Conservation (phyloP, 352 stramenopile genomes). For the Phytopythium boreale region DNA sequence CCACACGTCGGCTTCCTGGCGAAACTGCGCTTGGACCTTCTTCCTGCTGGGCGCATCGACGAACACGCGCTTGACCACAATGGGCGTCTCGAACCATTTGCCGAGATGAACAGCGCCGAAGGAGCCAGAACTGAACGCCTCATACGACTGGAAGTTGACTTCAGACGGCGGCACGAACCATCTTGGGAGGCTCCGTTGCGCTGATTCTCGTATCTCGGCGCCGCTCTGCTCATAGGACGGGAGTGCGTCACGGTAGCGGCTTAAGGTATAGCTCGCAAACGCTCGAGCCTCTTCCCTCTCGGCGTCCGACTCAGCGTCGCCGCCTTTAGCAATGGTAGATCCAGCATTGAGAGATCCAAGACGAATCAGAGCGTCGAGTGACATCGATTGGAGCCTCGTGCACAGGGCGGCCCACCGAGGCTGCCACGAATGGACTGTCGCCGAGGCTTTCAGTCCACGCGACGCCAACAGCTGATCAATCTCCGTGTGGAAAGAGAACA, state of each 20-base stretch:
- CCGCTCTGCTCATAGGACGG: neutral
- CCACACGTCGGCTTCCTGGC: constrained; percentile 40
- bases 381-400: neutral
- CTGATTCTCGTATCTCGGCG: neutral
- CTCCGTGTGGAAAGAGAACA: neutral
- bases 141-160: constrained; percentile 21
- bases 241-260: neutral
- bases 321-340: neutral
- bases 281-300: neutral
- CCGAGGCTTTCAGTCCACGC: neutral
- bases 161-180: constrained; percentile 33
- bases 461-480: neutral
- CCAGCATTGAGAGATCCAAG: neutral
- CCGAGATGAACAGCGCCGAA: constrained; percentile 23
- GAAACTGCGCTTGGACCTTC: constrained; percentile 7
- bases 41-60: neutral
- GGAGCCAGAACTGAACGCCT: constrained; percentile 14
- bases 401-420: neutral
- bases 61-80: constrained; percentile 25
- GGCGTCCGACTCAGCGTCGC: neutral
- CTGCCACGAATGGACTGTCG: neutral
- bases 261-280: neutral
- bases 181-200: neutral
- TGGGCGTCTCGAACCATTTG: constrained; percentile 18
- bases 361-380: neutral